Evolutionary conservation across 495 filamentous ascomycete species (phyloP).

Genomic region (Geoglossum glabrum): DNA sequence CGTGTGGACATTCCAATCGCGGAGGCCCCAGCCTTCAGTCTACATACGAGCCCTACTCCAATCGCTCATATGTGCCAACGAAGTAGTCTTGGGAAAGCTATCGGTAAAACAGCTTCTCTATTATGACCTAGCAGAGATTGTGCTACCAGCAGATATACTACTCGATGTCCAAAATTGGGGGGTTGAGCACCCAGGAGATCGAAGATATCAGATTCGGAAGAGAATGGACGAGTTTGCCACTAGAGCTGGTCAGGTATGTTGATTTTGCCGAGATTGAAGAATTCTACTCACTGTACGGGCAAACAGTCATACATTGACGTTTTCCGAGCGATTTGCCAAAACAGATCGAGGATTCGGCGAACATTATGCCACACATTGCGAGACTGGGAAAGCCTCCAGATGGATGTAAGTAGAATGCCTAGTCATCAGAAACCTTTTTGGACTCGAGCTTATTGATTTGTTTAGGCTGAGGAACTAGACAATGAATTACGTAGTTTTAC

Average conservation of each 20-base stretch:
- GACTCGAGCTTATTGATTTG: background rate
- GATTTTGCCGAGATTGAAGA: background rate
- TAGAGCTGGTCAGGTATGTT: conserved; percentile 36
- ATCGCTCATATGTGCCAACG: conserved; percentile 50
- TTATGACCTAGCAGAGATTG: conserved; percentile 55
- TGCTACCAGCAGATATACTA: conserved; percentile 49
- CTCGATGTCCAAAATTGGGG: conserved; percentile 53
- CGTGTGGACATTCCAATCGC: conserved; percentile 50
- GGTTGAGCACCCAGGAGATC: conserved; percentile 57
- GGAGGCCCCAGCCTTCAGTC: conserved; percentile 62
- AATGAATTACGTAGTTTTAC: conserved; percentile 42
- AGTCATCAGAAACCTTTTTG: background rate
- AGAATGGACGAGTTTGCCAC: conserved; percentile 66
- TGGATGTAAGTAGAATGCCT: conserved; percentile 31
- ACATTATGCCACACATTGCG: conserved; percentile 61
- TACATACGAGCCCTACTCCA: conserved; percentile 73
- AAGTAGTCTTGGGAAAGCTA: conserved; percentile 40
- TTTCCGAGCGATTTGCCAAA: conserved; percentile 67
- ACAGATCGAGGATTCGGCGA: conserved; percentile 68
- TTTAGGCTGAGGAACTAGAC: conserved; percentile 56
- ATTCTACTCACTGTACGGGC: background rate
- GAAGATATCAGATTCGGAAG: conserved; percentile 52
- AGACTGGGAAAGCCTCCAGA: conserved; percentile 71
- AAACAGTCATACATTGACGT: conserved; percentile 60
- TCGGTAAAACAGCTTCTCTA: conserved; percentile 56